A percentile compares a stretch with the other conserved stretches of the same genome.
phyloP scores from a whole-genome alignment of 257 asterid species.

The Penstemon eatonii region DNA sequence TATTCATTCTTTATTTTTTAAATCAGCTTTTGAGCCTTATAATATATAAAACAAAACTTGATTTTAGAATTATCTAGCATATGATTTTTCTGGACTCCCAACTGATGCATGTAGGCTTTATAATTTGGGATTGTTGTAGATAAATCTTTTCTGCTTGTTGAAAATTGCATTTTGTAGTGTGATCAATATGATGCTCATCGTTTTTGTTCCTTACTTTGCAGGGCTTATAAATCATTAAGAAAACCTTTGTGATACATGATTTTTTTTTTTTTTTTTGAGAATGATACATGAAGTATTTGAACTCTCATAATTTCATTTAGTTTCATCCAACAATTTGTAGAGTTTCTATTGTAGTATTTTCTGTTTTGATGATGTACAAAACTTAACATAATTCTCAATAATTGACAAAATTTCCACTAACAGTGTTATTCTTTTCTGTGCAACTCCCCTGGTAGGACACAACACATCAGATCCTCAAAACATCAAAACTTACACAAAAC shows the following conservation, averaged over 20 bases:
- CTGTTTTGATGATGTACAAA: constrained; percentile 33
- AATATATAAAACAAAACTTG: neutral
- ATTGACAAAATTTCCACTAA: constrained; percentile 33
- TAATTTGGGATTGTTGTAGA: too few relatives aligned
- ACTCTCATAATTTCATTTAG: constrained; percentile 8
- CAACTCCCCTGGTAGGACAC: constrained; percentile 28
- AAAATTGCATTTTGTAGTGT: too few relatives aligned
- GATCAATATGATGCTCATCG: neutral
- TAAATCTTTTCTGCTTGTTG: too few relatives aligned
- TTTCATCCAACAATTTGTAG: constrained; percentile 23
- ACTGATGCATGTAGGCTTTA: too few relatives aligned
- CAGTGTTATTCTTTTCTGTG: constrained; percentile 37
- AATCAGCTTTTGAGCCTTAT: neutral
- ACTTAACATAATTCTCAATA: constrained; percentile 29
- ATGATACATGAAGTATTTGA: neutral
- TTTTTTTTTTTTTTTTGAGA: too few relatives aligned
- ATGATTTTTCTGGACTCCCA: neutral
- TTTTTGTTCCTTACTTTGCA: neutral
- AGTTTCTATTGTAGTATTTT: constrained; percentile 21
- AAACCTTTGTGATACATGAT: neutral
- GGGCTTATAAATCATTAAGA: neutral
- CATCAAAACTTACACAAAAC: constrained; percentile 22
- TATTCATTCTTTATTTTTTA: neutral
- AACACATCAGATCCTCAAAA: constrained; percentile 32
- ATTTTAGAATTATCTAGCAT: neutral